phyloP scores from a whole-genome alignment of 2,329 filamentous ascomycete genomes.

The Fusarium lateritium region DNA sequence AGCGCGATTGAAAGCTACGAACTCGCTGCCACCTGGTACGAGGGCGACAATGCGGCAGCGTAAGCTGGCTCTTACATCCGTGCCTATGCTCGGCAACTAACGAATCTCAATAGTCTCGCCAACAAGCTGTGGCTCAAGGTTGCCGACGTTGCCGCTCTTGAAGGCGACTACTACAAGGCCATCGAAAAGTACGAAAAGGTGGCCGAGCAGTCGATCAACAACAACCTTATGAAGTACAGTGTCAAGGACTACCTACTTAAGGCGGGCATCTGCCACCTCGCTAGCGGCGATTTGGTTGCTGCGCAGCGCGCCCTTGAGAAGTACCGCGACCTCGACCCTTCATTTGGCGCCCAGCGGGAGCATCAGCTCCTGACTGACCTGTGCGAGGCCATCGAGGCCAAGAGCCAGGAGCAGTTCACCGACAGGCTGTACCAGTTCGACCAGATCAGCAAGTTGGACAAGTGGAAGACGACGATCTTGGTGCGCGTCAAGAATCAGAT shows the following conservation, averaged over 20 bases:
- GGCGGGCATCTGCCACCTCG: constrained; percentile 90
- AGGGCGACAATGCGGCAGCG: constrained; percentile 87
- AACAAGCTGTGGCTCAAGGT: constrained; percentile 96
- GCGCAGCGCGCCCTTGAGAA: constrained; percentile 84
- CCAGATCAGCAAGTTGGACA: constrained; percentile 92
- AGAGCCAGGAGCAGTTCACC: constrained; percentile 85
- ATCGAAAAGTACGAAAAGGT: constrained; percentile 89
- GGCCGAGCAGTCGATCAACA: constrained; percentile 82
- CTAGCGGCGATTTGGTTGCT: constrained; percentile 80
- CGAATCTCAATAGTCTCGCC: constrained; percentile 72
- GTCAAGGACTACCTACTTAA: constrained; percentile 98
- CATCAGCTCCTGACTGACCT: constrained; percentile 85
- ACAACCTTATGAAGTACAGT: constrained; percentile 93
- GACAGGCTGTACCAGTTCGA: constrained; percentile 92
- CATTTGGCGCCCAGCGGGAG: constrained; percentile 84
- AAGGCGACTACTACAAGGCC: constrained; percentile 86
- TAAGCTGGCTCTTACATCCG: constrained; percentile 60
- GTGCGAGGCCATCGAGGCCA: constrained; percentile 79
- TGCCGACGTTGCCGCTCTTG: constrained; percentile 86
- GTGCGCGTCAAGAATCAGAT: constrained; percentile 88
- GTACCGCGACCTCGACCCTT: constrained; percentile 84
- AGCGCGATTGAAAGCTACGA: constrained; percentile 88
- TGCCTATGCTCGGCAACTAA: not conserved
- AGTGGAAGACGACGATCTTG: constrained; percentile 94
- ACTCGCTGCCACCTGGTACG: constrained; percentile 89